These are phyloP conservation scores for Lindgomyces ingoldianus DNA, from an alignment of 495 filamentous ascomycete genomes.

Conservation along the genomic window DNA sequence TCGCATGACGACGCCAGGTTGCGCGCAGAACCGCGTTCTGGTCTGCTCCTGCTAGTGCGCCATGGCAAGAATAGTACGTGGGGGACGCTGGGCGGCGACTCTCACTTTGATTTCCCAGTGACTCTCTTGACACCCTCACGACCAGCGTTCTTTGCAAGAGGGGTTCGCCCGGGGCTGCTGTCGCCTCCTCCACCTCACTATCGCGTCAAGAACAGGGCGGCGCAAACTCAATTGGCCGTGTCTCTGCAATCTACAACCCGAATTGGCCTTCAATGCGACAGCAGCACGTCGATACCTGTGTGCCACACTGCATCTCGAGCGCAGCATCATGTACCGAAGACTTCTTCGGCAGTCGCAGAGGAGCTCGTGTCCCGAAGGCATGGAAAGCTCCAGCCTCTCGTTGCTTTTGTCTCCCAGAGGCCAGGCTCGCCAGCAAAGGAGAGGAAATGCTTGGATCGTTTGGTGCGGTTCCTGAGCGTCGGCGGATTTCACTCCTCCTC, in stretches of 20 bases:
- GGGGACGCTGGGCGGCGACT: background rate
- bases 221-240: constrained; percentile 4
- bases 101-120: background rate
- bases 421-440: constrained; percentile 24
- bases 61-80: too few species aligned
- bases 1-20: background rate
- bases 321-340: background rate
- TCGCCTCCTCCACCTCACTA: background rate
- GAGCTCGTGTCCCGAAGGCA: constrained; percentile 25
- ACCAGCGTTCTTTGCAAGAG: background rate
- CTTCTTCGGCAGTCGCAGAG: constrained; percentile 22
- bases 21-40: background rate
- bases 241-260: background rate
- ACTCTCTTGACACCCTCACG: background rate
- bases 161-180: background rate
- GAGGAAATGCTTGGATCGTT: constrained; percentile 24
- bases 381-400: constrained; percentile 36
- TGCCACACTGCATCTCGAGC: background rate
- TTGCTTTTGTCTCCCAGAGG: constrained; percentile 38
- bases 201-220: background rate
- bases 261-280: background rate
- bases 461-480: constrained; percentile 31
- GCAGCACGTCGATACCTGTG: too few species aligned
- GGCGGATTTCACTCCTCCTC: background rate
- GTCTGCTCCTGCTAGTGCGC: too few species aligned